These are phyloP conservation scores for Yueomyces sp. DNA, from an alignment of 805 yeast genomes.

Conservation along the genomic window DNA sequence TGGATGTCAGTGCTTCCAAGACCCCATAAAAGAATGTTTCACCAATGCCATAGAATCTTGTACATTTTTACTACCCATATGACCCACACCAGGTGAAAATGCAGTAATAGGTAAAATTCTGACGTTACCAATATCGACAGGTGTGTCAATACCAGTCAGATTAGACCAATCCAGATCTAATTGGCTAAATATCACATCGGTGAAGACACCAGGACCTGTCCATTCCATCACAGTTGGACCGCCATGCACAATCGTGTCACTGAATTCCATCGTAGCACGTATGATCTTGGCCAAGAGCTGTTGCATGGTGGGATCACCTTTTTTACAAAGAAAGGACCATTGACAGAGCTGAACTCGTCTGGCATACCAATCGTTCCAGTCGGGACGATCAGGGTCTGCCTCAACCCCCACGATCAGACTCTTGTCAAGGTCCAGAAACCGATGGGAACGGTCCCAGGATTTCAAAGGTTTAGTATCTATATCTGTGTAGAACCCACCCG, in stretches of 20 bases:
- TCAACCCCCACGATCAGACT: constrained; percentile 87
- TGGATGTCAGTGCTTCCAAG: constrained; percentile 34
- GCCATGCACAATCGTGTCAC: constrained; percentile 6
- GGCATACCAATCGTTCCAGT: constrained; percentile 90
- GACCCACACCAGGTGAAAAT: constrained; percentile 76
- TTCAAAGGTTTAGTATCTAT: constrained; percentile 77
- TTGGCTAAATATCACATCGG: constrained; percentile 60
- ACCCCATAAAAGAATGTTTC: constrained; percentile 57
- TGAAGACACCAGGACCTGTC: constrained; percentile 73
- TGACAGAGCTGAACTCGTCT: constrained; percentile 90
- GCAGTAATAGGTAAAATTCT: constrained; percentile 76
- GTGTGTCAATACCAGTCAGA: constrained; percentile 62
- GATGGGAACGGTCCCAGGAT: constrained; percentile 38
- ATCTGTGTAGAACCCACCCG: constrained; percentile 87
- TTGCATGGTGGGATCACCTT: constrained; percentile 81
- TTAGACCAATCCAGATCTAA: constrained; percentile 73
- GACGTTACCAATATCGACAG: constrained; percentile 71
- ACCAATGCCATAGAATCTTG: constrained; percentile 73
- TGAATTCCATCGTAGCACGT: constrained; percentile 19
- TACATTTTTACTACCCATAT: constrained; percentile 66
- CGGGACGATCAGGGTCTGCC: constrained; percentile 92
- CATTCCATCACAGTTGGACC: constrained; percentile 42
- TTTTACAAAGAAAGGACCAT: constrained; percentile 87
- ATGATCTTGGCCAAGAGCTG: constrained; percentile 72
- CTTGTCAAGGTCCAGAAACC: background rate